Conservation (phyloP, 305 asterid genomes). For the Fraxinus xanthoxyloides region DNA sequence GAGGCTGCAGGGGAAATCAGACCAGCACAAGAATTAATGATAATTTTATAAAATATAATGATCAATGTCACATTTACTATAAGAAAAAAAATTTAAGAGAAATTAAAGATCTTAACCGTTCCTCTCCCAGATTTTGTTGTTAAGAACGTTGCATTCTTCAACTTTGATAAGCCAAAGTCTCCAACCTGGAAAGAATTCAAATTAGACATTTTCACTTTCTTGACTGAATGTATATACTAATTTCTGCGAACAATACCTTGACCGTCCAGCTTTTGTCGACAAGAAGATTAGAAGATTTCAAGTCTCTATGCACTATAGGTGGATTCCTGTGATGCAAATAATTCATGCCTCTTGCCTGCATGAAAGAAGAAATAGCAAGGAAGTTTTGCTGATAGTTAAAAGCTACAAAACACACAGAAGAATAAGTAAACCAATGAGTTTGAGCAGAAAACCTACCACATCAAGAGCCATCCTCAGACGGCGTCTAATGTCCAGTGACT, state of each 20-base stretch:
- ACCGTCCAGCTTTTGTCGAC: conserved; percentile 75
- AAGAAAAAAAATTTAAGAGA: background rate
- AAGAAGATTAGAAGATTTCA: conserved; percentile 77
- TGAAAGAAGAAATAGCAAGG: conserved; percentile 9
- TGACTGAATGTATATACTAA: background rate
- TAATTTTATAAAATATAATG: conserved; percentile 1
- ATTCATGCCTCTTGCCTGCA: conserved; percentile 77
- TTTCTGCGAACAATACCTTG: conserved; percentile 44
- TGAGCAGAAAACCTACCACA: conserved; percentile 46
- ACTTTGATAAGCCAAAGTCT: conserved; percentile 70
- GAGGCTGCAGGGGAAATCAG: conserved; percentile 52
- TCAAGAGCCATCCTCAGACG: conserved; percentile 72
- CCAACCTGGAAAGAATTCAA: conserved; percentile 50
- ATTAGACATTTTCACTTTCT: background rate
- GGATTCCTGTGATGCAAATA: conserved; percentile 77
- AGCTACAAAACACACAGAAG: background rate
- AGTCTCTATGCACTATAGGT: conserved; percentile 73
- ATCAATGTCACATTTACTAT: background rate
- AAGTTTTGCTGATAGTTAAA: background rate
- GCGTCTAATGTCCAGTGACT: conserved; percentile 49
- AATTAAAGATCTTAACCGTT: conserved; percentile 47
- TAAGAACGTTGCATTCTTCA: conserved; percentile 55
- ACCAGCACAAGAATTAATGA: background rate
- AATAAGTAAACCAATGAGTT: background rate
- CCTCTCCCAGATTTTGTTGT: conserved; percentile 69